phyloP scores from a whole-genome alignment of 345 rosid species.

The Brassica carinata region DNA sequence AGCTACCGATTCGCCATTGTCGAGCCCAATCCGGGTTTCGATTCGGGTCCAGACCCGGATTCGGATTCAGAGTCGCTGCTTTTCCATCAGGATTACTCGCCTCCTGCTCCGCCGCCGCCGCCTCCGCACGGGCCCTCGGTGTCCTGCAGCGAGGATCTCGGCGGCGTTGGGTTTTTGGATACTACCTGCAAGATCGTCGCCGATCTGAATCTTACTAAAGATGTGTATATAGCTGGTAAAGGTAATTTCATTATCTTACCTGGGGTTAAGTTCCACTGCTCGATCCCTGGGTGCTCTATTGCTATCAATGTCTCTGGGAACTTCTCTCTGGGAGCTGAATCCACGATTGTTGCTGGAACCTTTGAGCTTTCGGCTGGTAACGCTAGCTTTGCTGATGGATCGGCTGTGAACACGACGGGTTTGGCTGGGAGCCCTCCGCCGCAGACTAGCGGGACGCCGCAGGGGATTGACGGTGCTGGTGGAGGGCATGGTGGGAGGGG shows the following conservation, averaged over 20 bases:
- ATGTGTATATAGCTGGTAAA: conserved; percentile 81
- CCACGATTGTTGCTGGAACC: conserved; percentile 67
- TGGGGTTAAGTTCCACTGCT: conserved; percentile 75
- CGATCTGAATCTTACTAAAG: conserved; percentile 82
- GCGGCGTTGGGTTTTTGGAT: conserved; percentile 83
- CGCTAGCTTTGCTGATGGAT: conserved; percentile 62
- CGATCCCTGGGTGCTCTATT: conserved; percentile 63
- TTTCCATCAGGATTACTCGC: conserved; percentile 91
- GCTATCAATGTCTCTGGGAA: conserved; percentile 77
- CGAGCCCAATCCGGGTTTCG: neutral
- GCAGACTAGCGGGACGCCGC: conserved; percentile 96
- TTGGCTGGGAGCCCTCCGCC: conserved; percentile 85
- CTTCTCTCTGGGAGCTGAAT: conserved; percentile 65
- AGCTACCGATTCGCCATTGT: conserved; percentile 2
- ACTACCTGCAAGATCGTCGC: conserved; percentile 81
- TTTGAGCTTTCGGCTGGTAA: conserved; percentile 72
- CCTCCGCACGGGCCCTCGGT: conserved; percentile 93
- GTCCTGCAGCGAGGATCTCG: conserved; percentile 87
- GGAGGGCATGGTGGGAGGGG: conserved; percentile 99
- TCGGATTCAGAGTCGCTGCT: conserved; percentile 46
- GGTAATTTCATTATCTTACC: conserved; percentile 77
- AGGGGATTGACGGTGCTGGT: conserved; percentile 84
- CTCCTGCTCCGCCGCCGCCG: conserved; percentile 96
- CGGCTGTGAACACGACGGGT: conserved; percentile 80
- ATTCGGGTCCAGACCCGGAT: conserved; percentile 36